Conservation (phyloP, 2,329 filamentous ascomycete genomes). For the Paecilomyces variotii region DNA sequence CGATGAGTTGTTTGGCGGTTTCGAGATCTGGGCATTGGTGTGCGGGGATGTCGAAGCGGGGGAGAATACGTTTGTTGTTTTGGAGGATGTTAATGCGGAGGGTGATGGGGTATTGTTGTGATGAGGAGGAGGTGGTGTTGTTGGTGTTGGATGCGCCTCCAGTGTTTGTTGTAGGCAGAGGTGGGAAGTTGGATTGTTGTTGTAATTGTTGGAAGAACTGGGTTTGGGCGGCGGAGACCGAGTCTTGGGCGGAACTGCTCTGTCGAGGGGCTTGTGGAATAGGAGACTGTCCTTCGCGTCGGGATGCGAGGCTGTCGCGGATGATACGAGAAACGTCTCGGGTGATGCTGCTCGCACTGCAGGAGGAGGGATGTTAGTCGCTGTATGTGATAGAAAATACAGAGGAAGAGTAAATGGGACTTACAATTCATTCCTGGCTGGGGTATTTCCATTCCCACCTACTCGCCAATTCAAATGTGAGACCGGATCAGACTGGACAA, state of each 20-base stretch:
- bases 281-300: constrained; percentile 9
- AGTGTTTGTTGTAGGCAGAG: not conserved
- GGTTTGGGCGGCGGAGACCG: constrained; percentile 3
- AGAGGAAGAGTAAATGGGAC: constrained; percentile 9
- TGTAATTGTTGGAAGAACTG: constrained; percentile 13
- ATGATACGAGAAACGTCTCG: constrained; percentile 36
- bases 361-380: constrained; percentile 12
- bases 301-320: constrained; percentile 25
- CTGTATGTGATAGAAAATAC: not conserved
- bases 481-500: constrained; percentile 26
- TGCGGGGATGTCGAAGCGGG: constrained; percentile 28
- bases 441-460: constrained; percentile 18
- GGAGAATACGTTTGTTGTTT: constrained; percentile 31
- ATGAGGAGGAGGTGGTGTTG: constrained; percentile 8
- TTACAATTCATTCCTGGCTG: constrained; percentile 36
- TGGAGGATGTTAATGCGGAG: constrained; percentile 32
- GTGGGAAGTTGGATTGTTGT: not conserved
- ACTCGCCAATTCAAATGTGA: constrained; percentile 29
- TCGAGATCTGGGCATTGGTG: constrained; percentile 27
- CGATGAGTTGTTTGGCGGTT: constrained; percentile 22
- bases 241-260: not conserved
- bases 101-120: constrained; percentile 13
- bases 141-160: constrained; percentile 1
- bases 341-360: constrained; percentile 33
- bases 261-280: not conserved